These are phyloP conservation scores for Corylus americana DNA, from an alignment of 306 rosid genomes.

Conservation along the genomic window DNA sequence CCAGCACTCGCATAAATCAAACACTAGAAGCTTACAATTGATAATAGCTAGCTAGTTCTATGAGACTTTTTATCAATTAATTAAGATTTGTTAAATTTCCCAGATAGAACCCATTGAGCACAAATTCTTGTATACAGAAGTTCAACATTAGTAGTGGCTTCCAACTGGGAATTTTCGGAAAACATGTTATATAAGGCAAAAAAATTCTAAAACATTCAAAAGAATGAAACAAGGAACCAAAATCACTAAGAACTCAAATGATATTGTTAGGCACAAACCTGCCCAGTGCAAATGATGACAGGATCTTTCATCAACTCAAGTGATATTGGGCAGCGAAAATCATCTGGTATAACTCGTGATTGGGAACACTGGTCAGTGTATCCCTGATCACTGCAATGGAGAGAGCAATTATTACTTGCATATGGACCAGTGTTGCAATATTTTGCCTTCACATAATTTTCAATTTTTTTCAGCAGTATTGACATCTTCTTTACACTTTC, in stretches of 20 bases:
- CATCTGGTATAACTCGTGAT: slow-evolving; percentile 67
- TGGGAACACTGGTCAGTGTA: slow-evolving; percentile 31
- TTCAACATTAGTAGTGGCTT: background rate
- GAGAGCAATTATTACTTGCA: slow-evolving; percentile 34
- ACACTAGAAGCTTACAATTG: background rate
- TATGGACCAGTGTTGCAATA: slow-evolving; percentile 36
- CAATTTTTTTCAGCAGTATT: slow-evolving; percentile 55
- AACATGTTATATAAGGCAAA: background rate
- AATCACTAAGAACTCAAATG: background rate
- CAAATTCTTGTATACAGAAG: background rate
- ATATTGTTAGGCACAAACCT: slow-evolving; percentile 47
- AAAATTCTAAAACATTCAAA: background rate
- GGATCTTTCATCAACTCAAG: slow-evolving; percentile 95
- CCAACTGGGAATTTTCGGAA: background rate
- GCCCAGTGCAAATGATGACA: slow-evolving; percentile 85
- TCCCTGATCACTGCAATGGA: slow-evolving; percentile 37
- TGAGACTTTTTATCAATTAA: background rate
- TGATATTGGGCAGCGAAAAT: slow-evolving; percentile 90
- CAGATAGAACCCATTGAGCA: background rate
- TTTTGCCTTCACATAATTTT: slow-evolving; percentile 61
- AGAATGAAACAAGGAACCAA: background rate
- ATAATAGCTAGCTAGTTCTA: background rate
- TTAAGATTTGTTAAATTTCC: background rate
- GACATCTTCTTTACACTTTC: slow-evolving; percentile 55
- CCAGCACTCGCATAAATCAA: slow-evolving; percentile 11